A percentile compares a stretch with the other conserved stretches of the same genome.
Evolutionary conservation across 129 eudicot species (phyloP).

Genomic region (Pulicaria dysenterica): DNA sequence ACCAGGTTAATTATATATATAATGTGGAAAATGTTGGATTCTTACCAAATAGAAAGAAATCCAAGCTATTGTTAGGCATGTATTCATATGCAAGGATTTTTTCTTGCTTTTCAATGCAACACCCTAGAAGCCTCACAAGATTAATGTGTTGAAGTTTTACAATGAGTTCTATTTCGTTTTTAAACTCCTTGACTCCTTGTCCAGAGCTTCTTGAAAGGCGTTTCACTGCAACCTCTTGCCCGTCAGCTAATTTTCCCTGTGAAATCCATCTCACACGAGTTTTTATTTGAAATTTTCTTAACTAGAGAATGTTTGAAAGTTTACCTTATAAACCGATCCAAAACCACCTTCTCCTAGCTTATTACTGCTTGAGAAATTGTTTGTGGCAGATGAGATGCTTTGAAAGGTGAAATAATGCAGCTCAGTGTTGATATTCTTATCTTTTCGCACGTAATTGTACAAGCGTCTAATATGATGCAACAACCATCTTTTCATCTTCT

Average conservation of each 20-base stretch:
- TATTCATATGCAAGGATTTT: constrained; percentile 31
- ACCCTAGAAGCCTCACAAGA: constrained; percentile 45
- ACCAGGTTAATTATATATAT: background rate
- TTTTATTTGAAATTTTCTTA: background rate
- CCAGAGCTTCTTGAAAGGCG: constrained; percentile 26
- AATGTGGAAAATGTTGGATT: background rate
- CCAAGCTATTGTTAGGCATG: constrained; percentile 39
- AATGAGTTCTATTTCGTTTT: constrained; percentile 38
- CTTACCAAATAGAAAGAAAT: constrained; percentile 37
- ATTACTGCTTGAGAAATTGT: constrained; percentile 20
- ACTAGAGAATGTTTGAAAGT: background rate
- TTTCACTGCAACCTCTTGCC: constrained; percentile 31
- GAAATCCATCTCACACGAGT: background rate
- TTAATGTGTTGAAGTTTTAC: constrained; percentile 48
- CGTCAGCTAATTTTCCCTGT: constrained; percentile 26
- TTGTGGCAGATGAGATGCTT: constrained; percentile 31
- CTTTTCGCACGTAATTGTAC: background rate
- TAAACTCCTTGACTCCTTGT: constrained; percentile 38
- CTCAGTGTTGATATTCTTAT: constrained; percentile 20
- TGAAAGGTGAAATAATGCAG: constrained; percentile 30
- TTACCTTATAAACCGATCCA: constrained; percentile 40
- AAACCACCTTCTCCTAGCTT: constrained; percentile 40
- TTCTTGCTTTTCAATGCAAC: constrained; percentile 36
- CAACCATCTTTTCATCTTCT: background rate
- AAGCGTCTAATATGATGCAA: constrained; percentile 16